Evolutionary conservation across 225 moss, liverwort and hornwort genomes (phyloP).

Genomic region (Marchantia paleacea): DNA sequence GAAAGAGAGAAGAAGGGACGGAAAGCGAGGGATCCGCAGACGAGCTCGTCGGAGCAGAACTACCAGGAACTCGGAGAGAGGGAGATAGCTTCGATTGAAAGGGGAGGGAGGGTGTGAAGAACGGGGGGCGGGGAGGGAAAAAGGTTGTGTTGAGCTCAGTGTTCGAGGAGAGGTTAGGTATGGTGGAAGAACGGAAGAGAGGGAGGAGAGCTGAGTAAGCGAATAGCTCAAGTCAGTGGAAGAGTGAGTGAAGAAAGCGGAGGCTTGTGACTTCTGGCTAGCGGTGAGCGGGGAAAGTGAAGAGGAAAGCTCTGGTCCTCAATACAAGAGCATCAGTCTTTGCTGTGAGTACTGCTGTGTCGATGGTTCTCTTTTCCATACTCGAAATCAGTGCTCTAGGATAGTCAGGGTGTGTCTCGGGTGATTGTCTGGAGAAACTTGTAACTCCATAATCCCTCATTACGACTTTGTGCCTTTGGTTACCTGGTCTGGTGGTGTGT

Average conservation of each 20-base stretch:
- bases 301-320: slow-evolving; percentile 20
- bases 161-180: slow-evolving; percentile 20
- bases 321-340: slow-evolving; percentile 9
- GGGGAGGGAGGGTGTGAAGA: background rate
- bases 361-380: background rate
- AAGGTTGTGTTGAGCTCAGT: slow-evolving; percentile 16
- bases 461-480: background rate
- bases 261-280: slow-evolving; percentile 11
- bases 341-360: slow-evolving; percentile 22
- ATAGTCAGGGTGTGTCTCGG: background rate
- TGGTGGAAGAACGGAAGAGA: slow-evolving; percentile 20
- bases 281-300: slow-evolving; percentile 8
- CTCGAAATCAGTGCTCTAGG: slow-evolving; percentile 2
- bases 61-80: background rate
- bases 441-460: background rate
- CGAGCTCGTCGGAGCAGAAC: slow-evolving; percentile 14
- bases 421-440: background rate
- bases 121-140: slow-evolving; percentile 1
- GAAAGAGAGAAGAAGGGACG: slow-evolving; percentile 21
- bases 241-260: slow-evolving; percentile 9
- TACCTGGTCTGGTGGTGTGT: background rate
- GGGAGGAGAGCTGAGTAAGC: slow-evolving; percentile 10
- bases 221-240: slow-evolving; percentile 11
- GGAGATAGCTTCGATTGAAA: slow-evolving; percentile 12
- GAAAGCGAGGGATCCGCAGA: slow-evolving; percentile 20